These are phyloP conservation scores for Hygrocybe coccinea DNA, from an alignment of 768 basidiomycete species.

Conservation along the genomic window DNA sequence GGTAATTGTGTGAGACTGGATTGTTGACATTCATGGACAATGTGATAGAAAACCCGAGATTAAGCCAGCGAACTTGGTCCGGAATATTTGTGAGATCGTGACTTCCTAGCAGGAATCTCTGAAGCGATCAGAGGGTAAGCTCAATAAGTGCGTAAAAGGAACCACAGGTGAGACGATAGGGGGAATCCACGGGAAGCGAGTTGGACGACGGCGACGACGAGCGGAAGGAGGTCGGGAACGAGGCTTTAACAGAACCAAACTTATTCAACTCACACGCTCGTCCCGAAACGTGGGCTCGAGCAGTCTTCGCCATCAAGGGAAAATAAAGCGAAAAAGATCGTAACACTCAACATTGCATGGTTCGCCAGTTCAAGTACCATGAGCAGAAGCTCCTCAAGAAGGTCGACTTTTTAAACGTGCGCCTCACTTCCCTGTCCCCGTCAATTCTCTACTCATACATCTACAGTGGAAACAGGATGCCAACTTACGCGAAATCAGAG, in stretches of 20 bases:
- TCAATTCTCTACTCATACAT: conserved; percentile 10
- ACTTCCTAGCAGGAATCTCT: neutral
- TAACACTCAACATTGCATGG: conserved; percentile 41
- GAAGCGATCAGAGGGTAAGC: neutral
- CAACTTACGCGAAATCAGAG: conserved; percentile 82
- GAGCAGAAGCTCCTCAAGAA: conserved; percentile 93
- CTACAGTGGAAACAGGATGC: conserved; percentile 94
- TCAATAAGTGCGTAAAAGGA: conserved; percentile 12
- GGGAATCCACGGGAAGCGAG: neutral
- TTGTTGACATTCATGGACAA: conserved; percentile 4
- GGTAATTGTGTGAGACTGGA: conserved; percentile 6
- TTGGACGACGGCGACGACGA: neutral
- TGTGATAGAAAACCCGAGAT: neutral
- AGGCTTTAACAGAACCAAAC: conserved; percentile 10
- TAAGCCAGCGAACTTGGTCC: conserved; percentile 9
- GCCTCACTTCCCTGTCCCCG: neutral
- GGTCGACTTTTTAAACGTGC: conserved; percentile 92
- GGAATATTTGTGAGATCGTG: conserved; percentile 3
- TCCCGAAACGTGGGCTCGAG: neutral
- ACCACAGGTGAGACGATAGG: neutral
- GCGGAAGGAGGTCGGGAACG: conserved; percentile 10
- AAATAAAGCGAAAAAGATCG: too few relatives aligned
- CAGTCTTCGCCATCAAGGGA: too few relatives aligned
- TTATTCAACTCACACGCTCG: neutral
- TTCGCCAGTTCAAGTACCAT: conserved; percentile 93